Base-by-base conservation (phyloP, 129 eudicot genomes). In the Flaveria robusta region DNA sequence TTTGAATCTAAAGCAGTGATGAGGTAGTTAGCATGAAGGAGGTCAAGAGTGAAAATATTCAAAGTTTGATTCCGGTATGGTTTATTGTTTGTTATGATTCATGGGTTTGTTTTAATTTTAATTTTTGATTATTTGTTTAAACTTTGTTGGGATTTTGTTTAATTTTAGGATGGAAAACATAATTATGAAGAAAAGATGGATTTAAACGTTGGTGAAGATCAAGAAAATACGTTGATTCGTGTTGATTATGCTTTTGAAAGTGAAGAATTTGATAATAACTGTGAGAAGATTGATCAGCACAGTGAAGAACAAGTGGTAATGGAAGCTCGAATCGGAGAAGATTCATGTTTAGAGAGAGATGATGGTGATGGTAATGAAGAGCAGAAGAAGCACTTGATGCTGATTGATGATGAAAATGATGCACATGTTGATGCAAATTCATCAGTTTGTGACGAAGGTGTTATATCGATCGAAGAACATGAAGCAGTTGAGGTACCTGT, bases 151-250 rank as follows among this genome's bases (percentile, higher is more conserved):
- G 26, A 58, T 55, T 43, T 46, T 31, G 70, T 77, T 79, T 50
- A 10, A 49, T 29, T 23, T 75, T 84, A 86, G 90, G 87, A 83
- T 5, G 85, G 81, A 34, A 79, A 55, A 56, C 75, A 67, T 67
- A 74, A 74, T 45, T 10, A 42, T 10, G 81, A 46, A 29, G 54
- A 10, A 4, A 8, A 41, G 13, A 9, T 54, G 4, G 23, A 18
- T 26, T 24, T 75, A 7, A 50, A 27, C 46, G 51, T 26, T 42
- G 72, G 4, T 6, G 55, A 45, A 41, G 68, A 74, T 59, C n/a
- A 56, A 66, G 73, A 74, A 22, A 50, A 37, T 12, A 12, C 55
- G 47, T 6, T 15, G 4, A 5, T 42, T 31, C 65, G 7, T 69
- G 81, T 63, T 73, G 83, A 80, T 51, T 76, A 81, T 27, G 74